Base-by-base conservation (phyloP, 202 grass and related monocot species). In the Panicum hallii region DNA sequence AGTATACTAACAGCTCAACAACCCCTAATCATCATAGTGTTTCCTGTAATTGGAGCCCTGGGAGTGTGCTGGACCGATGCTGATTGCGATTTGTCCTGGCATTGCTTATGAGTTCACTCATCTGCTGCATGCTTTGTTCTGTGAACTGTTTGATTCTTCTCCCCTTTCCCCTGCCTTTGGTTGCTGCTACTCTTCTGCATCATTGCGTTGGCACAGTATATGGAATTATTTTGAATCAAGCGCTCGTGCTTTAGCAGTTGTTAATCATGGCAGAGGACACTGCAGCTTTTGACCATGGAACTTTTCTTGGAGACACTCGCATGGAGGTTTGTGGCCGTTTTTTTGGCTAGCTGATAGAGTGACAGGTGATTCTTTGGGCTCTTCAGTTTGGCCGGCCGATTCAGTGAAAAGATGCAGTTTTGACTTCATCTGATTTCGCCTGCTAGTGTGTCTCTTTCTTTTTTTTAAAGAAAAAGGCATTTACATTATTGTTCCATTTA, bases 11-110 rank as follows among this genome's bases (percentile, higher is more conserved):
- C 81, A 44, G 77, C 77, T 85, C 81, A 81, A 88, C 76, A 52
- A 55, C 89, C 83, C 76, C 34, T 88, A 77, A 91, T 87, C 56
- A 91, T 88, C 70, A 84, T 69, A 20, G 15, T 67, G 71, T 78
- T 84, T 81, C 71, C 71, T 73, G 81, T 91, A 85, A 85, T 81
- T 3, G 70, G 32, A 68, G 84, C 26, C 61, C 60, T 62, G 0
- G 43, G 50, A 45, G 84, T 52, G 70, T 80, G 55, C 63, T 84
- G 70, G 77, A 78, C 76, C 77, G 55, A 77, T 62, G 81, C 76
- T 74, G 72, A 86, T 88, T 91, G 80, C 28, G 81, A 75, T 91
- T 87, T 88, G 77, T 30, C 76, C 75, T 85, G 89, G 28, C 77
- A 77, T 85, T 83, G 53, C 70, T 76, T 46, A 85, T 50, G 81